Evolutionary conservation across 768 basidiomycete genomes (phyloP).

Genomic region (Hygrocybe coccinea): DNA sequence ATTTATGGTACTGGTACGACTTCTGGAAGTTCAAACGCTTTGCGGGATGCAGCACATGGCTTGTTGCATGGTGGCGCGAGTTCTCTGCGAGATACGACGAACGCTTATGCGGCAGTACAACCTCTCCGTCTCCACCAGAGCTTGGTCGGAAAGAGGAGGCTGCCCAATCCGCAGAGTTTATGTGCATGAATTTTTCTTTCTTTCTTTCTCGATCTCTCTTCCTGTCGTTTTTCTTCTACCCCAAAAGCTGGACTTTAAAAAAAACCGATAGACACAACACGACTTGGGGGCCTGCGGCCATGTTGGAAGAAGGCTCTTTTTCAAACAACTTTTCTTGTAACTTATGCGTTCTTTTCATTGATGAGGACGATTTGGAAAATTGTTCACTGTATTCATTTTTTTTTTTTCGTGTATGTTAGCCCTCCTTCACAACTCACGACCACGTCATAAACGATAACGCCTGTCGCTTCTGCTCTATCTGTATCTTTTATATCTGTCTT

Average conservation of each 20-base stretch:
- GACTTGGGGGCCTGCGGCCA: not conserved
- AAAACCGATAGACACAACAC: not conserved
- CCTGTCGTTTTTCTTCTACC: too few relatives aligned
- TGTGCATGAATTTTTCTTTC: not conserved
- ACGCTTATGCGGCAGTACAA: not conserved
- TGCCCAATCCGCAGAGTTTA: not conserved
- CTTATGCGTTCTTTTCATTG: not conserved
- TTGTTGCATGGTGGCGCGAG: not conserved
- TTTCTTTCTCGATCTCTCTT: too few relatives aligned
- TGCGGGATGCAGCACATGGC: slow-evolving; percentile 2
- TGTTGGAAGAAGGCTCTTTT: not conserved
- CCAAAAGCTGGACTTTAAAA: not conserved
- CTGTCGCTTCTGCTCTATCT: not conserved
- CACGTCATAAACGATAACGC: not conserved
- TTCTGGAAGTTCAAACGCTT: slow-evolving; percentile 2
- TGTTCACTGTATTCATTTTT: not conserved
- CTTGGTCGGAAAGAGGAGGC: not conserved
- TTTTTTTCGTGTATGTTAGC: not conserved
- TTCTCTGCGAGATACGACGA: slow-evolving; percentile 2
- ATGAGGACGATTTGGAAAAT: not conserved
- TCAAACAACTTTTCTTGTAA: slow-evolving; percentile 1
- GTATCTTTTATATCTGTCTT: not conserved
- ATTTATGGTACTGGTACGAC: slow-evolving; percentile 3
- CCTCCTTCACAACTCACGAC: not conserved
- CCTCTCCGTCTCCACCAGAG: not conserved